These are phyloP conservation scores for Golubevia sp. DNA, from an alignment of 1,284 basidiomycete species.

Conservation along the genomic window DNA sequence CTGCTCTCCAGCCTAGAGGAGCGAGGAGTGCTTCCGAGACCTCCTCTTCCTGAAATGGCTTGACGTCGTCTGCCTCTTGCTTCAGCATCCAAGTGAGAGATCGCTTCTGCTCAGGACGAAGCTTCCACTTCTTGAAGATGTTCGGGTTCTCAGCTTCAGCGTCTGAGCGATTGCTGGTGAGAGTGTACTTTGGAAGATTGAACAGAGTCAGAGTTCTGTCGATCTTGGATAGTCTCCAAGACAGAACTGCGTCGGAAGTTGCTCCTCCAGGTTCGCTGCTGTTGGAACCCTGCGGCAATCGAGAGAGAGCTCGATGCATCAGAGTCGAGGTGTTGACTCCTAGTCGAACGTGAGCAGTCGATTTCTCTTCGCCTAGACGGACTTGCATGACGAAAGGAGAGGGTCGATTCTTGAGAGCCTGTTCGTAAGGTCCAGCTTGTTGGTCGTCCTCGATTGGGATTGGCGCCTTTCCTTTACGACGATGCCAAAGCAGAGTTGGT, in stretches of 20 bases:
- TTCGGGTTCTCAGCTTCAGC: conserved; percentile 76
- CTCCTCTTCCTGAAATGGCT: conserved; percentile 85
- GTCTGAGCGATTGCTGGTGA: conserved; percentile 80
- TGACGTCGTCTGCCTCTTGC: conserved; percentile 69
- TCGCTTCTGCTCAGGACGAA: conserved; percentile 84
- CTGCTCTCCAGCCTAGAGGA: conserved; percentile 87
- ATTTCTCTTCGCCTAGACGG: conserved; percentile 70
- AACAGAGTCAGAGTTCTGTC: conserved; percentile 67
- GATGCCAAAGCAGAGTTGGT: conserved; percentile 76
- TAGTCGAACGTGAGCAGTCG: conserved; percentile 75
- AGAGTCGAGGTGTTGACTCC: conserved; percentile 86
- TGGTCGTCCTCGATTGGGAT: conserved; percentile 36
- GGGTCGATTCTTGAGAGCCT: conserved; percentile 83
- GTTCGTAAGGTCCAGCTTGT: conserved; percentile 42
- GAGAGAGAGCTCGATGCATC: conserved; percentile 81
- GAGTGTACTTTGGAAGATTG: conserved; percentile 67
- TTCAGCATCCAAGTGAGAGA: conserved; percentile 90
- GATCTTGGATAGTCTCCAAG: conserved; percentile 81
- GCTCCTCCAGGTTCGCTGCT: conserved; percentile 51
- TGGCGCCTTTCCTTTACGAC: conserved; percentile 22
- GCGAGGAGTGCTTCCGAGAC: conserved; percentile 85
- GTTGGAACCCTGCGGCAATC: conserved; percentile 70
- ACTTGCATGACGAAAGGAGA: conserved; percentile 85
- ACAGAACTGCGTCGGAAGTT: conserved; percentile 64
- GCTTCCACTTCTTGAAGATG: conserved; percentile 71